Percentiles rank a stretch among this genome's conserved stretches.
Conservation (phyloP, 352 stramenopile genomes). For the Globisporangium paddicum region DNA sequence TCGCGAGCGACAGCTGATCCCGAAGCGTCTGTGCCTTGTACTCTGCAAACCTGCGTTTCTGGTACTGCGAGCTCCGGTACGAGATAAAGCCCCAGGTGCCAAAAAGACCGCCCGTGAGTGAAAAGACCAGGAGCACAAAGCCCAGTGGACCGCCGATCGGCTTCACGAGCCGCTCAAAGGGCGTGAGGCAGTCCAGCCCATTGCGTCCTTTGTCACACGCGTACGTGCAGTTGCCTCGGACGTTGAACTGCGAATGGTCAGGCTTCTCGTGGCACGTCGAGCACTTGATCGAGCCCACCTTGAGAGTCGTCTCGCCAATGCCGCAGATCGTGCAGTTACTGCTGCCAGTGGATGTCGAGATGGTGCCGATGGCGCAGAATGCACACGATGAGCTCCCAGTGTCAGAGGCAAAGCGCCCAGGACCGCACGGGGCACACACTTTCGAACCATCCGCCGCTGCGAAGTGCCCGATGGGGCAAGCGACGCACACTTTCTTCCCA, state of each 20-base stretch:
- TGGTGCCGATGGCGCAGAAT: constrained; percentile 55
- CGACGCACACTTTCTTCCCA: constrained; percentile 52
- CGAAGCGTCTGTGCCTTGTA: constrained; percentile 74
- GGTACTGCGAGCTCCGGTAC: constrained; percentile 45
- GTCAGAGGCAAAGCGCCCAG: constrained; percentile 42
- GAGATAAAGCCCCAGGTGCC: constrained; percentile 67
- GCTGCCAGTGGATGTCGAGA: constrained; percentile 40
- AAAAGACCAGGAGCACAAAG: constrained; percentile 69
- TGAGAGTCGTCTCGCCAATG: constrained; percentile 64
- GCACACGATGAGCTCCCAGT: constrained; percentile 43
- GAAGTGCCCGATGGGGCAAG: constrained; percentile 60
- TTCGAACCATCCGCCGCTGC: constrained; percentile 36
- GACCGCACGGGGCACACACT: constrained; percentile 49
- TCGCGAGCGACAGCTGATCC: constrained; percentile 67
- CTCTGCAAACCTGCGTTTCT: constrained; percentile 48
- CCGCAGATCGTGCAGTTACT: constrained; percentile 68
- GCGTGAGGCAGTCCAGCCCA: constrained; percentile 74
- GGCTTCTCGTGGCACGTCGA: constrained; percentile 53
- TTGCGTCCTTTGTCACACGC: constrained; percentile 76
- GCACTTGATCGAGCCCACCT: constrained; percentile 46
- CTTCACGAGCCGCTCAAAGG: constrained; percentile 78
- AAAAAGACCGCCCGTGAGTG: constrained; percentile 45
- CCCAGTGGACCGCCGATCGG: constrained; percentile 71
- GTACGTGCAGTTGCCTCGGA: constrained; percentile 76
- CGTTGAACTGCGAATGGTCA: constrained; percentile 67